Evolutionary conservation across 2,329 filamentous ascomycete genomes (phyloP).

Genomic region (Pestalotiopsis sp.): DNA sequence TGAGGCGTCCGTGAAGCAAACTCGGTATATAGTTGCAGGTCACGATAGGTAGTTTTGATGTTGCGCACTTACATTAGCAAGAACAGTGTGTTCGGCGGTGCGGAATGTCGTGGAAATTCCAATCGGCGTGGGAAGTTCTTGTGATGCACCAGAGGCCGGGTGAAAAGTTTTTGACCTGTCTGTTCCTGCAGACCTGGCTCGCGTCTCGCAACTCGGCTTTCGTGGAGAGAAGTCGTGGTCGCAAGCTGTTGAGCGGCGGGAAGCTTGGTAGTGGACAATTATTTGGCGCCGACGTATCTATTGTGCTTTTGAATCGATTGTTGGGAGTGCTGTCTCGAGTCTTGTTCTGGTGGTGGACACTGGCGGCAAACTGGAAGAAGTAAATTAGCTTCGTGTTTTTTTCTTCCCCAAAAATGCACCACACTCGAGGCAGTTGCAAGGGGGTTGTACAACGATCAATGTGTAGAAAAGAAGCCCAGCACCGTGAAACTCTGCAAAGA

Average conservation of each 20-base stretch:
- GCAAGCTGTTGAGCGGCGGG: neutral
- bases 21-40: neutral
- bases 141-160: neutral
- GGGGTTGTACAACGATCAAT: neutral
- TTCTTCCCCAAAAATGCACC: neutral
- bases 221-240: neutral
- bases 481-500: too few relatives aligned
- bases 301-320: neutral
- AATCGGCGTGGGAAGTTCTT: neutral
- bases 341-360: neutral
- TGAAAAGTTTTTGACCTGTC: neutral
- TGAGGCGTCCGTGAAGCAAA: neutral
- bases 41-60: neutral
- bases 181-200: constrained; percentile 6
- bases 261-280: neutral
- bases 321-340: neutral
- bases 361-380: neutral
- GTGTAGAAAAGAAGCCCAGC: neutral
- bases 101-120: neutral
- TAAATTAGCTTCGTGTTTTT: neutral
- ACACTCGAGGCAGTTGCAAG: neutral
- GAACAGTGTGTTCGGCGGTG: neutral
- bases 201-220: neutral
- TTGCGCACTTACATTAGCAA: neutral
- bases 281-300: neutral